A percentile compares a stretch with the other conserved stretches of the same genome.
Evolutionary conservation across 805 yeast species (phyloP).

Genomic region (Saccharomycopsis amapae): DNA sequence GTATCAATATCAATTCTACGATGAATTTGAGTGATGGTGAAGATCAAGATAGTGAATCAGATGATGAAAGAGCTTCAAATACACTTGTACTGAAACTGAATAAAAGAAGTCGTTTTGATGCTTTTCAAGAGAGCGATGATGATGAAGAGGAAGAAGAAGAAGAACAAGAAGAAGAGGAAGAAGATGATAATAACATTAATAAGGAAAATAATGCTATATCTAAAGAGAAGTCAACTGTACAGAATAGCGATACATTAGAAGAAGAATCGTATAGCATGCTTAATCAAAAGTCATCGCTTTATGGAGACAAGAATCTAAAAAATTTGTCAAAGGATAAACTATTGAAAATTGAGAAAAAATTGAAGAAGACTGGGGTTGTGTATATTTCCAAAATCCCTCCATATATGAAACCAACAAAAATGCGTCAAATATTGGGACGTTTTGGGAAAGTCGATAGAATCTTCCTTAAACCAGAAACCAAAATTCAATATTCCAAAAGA

Average conservation of each 20-base stretch:
- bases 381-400: constrained; percentile 90
- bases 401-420: constrained; percentile 90
- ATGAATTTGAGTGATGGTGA: background rate
- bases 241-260: constrained; percentile 8
- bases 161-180: constrained; percentile 20
- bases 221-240: background rate
- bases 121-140: constrained; percentile 13
- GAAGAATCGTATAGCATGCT: constrained; percentile 23
- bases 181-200: background rate
- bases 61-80: background rate
- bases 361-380: constrained; percentile 82
- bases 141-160: constrained; percentile 25
- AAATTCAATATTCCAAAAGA: constrained; percentile 53
- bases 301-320: constrained; percentile 12
- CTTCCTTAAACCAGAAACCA: constrained; percentile 80
- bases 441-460: constrained; percentile 88
- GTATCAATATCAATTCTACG: background rate
- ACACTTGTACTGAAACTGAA: background rate
- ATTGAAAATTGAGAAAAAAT: constrained; percentile 34
- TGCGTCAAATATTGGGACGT: constrained; percentile 69
- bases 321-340: constrained; percentile 29
- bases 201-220: background rate
- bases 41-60: background rate
- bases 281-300: constrained; percentile 12
- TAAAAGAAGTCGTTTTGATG: constrained; percentile 14